These are phyloP conservation scores for Lachnellula cervina DNA, from an alignment of 2,329 filamentous ascomycete species.

Conservation along the genomic window DNA sequence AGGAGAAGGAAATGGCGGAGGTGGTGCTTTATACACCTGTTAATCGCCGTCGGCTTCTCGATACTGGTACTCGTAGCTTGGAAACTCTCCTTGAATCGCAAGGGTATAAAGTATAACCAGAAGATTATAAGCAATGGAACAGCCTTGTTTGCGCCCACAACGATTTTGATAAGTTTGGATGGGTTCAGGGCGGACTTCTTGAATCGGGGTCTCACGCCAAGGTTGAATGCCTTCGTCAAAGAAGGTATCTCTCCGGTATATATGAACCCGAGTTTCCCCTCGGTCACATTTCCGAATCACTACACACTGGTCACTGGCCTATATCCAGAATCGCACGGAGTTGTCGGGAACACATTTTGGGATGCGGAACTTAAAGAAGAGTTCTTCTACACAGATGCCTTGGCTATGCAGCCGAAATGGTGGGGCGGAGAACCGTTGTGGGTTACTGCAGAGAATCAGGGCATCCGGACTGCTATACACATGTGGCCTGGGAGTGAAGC, in stretches of 20 bases:
- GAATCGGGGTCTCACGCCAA: constrained; percentile 75
- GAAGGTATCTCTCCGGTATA: constrained; percentile 85
- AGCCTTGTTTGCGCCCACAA: constrained; percentile 83
- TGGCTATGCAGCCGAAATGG: constrained; percentile 78
- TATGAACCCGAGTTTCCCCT: constrained; percentile 93
- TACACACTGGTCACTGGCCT: constrained; percentile 89
- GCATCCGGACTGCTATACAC: constrained; percentile 76
- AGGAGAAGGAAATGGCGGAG: constrained; percentile 50
- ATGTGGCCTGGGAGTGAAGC: constrained; percentile 99
- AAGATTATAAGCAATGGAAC: constrained; percentile 70
- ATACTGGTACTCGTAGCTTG: constrained; percentile 53
- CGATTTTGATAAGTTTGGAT: constrained; percentile 88
- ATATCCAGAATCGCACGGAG: constrained; percentile 86
- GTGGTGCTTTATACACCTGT: constrained; percentile 49
- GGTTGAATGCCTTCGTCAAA: constrained; percentile 67
- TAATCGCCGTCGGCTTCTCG: constrained; percentile 50
- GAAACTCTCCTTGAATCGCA: constrained; percentile 50
- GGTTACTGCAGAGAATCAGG: constrained; percentile 83
- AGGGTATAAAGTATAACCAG: constrained; percentile 30
- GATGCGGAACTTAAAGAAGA: constrained; percentile 71
- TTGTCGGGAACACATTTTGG: constrained; percentile 95
- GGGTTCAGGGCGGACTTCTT: constrained; percentile 93
- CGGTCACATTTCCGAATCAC: constrained; percentile 94
- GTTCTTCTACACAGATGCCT: constrained; percentile 81
- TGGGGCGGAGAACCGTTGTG: constrained; percentile 94